phyloP scores from a whole-genome alignment of 257 asterid genomes.

The Echium plantagineum region DNA sequence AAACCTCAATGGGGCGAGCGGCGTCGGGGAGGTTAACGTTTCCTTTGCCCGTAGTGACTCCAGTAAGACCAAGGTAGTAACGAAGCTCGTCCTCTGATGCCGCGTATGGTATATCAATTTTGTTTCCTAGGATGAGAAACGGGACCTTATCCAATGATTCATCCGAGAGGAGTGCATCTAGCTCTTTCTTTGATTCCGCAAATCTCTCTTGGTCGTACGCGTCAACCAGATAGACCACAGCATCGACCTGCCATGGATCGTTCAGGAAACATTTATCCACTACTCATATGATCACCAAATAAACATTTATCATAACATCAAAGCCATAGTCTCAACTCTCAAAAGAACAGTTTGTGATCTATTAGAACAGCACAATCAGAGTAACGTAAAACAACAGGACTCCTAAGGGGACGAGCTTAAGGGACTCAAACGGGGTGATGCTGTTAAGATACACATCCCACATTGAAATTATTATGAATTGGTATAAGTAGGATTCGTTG shows the following conservation, averaged over 20 bases:
- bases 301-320: no score
- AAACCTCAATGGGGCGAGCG: slow-evolving; percentile 31
- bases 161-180: slow-evolving; percentile 37
- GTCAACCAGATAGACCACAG: slow-evolving; percentile 37
- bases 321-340: no score
- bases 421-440: no score
- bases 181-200: slow-evolving; percentile 35
- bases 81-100: slow-evolving; percentile 38
- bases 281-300: no score
- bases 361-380: no score
- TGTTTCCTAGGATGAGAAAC: slow-evolving; percentile 38
- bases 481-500: no score
- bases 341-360: no score
- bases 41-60: slow-evolving; percentile 38
- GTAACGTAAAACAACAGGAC: no score
- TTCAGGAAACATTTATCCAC: no score
- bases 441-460: no score
- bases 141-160: slow-evolving; percentile 29
- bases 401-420: no score
- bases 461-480: no score
- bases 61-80: slow-evolving; percentile 25
- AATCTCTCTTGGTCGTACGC: slow-evolving; percentile 34
- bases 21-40: slow-evolving; percentile 14
- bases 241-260: slow-evolving; percentile 32
- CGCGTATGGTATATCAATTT: slow-evolving; percentile 35